Evolutionary conservation across 768 basidiomycete species (phyloP).

Genomic region (Erythrobasidium yunnanense): DNA sequence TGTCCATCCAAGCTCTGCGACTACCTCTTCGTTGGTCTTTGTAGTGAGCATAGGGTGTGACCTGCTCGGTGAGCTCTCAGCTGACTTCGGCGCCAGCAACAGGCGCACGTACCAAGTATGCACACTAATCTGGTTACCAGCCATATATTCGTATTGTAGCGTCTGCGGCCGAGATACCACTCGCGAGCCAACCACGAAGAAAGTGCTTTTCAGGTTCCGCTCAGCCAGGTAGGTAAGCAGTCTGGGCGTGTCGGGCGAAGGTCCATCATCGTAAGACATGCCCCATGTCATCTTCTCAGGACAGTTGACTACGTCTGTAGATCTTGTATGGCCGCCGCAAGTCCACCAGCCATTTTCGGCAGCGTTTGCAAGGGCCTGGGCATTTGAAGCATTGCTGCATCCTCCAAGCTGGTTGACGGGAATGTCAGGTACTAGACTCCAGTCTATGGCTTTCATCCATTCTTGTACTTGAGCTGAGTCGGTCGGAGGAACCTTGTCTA

Average conservation of each 20-base stretch:
- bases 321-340: constrained; percentile 60
- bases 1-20: constrained; percentile 67
- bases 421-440: constrained; percentile 53
- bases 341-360: constrained; percentile 81
- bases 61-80: too few species aligned
- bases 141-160: constrained; percentile 64
- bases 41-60: constrained; percentile 59
- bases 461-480: constrained; percentile 54
- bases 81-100: too few species aligned
- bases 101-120: constrained; percentile 54
- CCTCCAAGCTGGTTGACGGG: constrained; percentile 57
- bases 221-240: constrained; percentile 60
- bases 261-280: constrained; percentile 54
- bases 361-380: constrained; percentile 45
- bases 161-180: constrained; percentile 61
- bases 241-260: constrained; percentile 62
- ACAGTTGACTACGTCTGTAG: constrained; percentile 59
- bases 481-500: constrained; percentile 55
- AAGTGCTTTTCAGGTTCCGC: constrained; percentile 61
- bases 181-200: constrained; percentile 78
- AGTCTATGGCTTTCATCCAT: constrained; percentile 69
- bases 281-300: constrained; percentile 56
- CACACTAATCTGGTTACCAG: constrained; percentile 64
- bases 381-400: constrained; percentile 52
- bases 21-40: constrained; percentile 51